Conservation (phyloP, 257 asterid species). For the Voacanga thouarsii region DNA sequence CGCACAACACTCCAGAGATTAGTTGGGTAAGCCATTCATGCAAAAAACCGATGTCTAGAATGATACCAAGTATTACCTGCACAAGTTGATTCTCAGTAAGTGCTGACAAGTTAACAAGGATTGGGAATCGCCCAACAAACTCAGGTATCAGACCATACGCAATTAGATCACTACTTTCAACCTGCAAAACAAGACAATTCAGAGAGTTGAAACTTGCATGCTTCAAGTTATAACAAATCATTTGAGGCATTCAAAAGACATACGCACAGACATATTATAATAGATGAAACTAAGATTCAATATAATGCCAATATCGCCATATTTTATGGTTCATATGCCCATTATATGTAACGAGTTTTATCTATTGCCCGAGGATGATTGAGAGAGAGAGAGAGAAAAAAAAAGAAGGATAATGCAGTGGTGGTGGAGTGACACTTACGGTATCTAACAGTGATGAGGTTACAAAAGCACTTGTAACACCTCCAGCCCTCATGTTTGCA, state of each 20-base stretch:
- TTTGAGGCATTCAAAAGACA: not conserved
- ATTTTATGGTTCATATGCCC: not conserved
- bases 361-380: not conserved
- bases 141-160: conserved; percentile 98
- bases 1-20: not conserved
- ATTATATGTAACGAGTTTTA: not conserved
- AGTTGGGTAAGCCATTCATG: not conserved
- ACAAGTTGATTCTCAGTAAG: conserved; percentile 97
- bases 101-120: conserved; percentile 89
- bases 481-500: conserved; percentile 85
- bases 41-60: not conserved
- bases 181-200: conserved; percentile 44
- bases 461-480: conserved; percentile 71
- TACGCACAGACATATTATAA: not conserved
- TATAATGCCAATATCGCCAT: not conserved
- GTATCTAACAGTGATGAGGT: conserved; percentile 87
- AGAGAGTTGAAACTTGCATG: not conserved
- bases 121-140: conserved; percentile 96
- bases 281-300: not conserved
- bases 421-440: conserved; percentile 39
- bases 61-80: conserved; percentile 52
- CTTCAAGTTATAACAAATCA: not conserved
- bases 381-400: no score
- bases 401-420: not conserved
- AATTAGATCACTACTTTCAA: conserved; percentile 95